phyloP scores from a whole-genome alignment of 208 protist species.

The Acanthamoeba royreba region DNA sequence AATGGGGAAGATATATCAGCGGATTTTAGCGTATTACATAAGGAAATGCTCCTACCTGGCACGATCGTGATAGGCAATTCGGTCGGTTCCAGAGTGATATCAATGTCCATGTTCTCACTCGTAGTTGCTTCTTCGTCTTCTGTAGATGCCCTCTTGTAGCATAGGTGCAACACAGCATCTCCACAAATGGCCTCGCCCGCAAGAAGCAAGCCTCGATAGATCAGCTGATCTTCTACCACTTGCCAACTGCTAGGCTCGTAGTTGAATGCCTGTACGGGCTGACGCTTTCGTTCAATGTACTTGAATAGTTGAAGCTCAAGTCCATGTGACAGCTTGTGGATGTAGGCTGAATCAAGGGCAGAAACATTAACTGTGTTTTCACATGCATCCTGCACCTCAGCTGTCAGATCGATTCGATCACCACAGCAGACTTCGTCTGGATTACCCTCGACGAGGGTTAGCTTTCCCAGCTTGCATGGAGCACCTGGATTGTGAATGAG shows the following conservation, averaged over 20 bases:
- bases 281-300: neutral
- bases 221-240: neutral
- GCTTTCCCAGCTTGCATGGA: neutral
- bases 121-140: neutral
- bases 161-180: neutral
- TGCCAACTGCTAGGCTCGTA: neutral
- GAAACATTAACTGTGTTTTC: neutral
- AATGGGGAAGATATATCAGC: too few species aligned
- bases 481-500: neutral
- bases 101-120: neutral
- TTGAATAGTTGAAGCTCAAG: neutral
- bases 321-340: neutral
- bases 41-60: neutral
- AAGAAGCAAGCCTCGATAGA: neutral
- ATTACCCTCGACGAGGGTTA: neutral
- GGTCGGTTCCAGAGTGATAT: neutral
- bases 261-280: neutral
- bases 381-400: neutral
- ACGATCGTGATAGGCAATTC: neutral
- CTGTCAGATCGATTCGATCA: neutral
- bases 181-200: neutral
- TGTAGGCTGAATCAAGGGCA: neutral
- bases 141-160: neutral
- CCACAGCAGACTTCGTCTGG: neutral
- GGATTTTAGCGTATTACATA: neutral